Conservation (phyloP, 345 rosid genomes). For the Crucihimalaya himalaica region DNA sequence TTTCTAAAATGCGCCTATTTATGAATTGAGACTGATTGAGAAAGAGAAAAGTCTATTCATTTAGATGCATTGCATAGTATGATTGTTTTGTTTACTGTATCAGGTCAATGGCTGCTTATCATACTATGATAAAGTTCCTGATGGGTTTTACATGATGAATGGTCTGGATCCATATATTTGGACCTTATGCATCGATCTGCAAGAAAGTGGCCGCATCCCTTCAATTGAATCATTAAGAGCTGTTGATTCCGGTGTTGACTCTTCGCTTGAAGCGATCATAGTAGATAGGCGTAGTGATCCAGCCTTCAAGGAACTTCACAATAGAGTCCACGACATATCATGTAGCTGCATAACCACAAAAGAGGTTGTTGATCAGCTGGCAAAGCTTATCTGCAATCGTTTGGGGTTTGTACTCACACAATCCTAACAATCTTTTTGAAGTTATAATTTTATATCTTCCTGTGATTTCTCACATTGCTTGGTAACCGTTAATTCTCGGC, state of each 20-base stretch:
- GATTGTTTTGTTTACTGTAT: slow-evolving; percentile 38
- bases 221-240: slow-evolving; percentile 82
- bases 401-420: slow-evolving; percentile 75
- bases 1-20: not conserved
- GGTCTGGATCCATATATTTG: slow-evolving; percentile 94
- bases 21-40: not conserved
- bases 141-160: slow-evolving; percentile 87
- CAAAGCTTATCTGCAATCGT: slow-evolving; percentile 83
- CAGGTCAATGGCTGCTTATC: slow-evolving; percentile 98
- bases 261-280: slow-evolving; percentile 79
- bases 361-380: slow-evolving; percentile 95
- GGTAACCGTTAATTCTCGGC: slow-evolving; percentile 10
- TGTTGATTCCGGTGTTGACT: slow-evolving; percentile 60
- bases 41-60: not conserved
- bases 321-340: slow-evolving; percentile 73
- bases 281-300: slow-evolving; percentile 79
- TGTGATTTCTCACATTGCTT: slow-evolving; percentile 40
- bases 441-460: slow-evolving; percentile 29
- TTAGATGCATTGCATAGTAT: slow-evolving; percentile 16
- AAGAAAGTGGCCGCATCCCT: slow-evolving; percentile 87
- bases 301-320: slow-evolving; percentile 79
- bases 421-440: slow-evolving; percentile 12
- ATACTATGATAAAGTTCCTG: slow-evolving; percentile 88
- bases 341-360: slow-evolving; percentile 64
- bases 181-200: slow-evolving; percentile 85